Conservation (phyloP, 2,329 filamentous ascomycete genomes). For the Truncatella angustata region DNA sequence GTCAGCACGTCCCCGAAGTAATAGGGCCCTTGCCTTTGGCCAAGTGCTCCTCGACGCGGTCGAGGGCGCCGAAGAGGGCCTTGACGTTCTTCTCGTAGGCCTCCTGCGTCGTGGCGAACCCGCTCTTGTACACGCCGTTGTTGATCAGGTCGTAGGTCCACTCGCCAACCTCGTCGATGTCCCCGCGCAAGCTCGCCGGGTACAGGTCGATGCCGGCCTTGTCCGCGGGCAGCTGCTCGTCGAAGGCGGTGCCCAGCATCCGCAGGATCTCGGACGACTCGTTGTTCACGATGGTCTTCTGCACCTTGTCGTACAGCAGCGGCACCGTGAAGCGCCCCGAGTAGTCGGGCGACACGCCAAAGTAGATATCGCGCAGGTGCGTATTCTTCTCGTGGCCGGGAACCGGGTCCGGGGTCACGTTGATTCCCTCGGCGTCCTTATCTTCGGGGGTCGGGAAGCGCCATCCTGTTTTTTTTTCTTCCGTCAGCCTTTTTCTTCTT, state of each 20-base stretch:
- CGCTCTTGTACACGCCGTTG: slow-evolving; percentile 72
- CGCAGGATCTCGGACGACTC: slow-evolving; percentile 91
- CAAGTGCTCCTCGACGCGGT: slow-evolving; percentile 73
- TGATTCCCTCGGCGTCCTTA: slow-evolving; percentile 52
- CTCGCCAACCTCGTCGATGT: slow-evolving; percentile 75
- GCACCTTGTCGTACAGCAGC: slow-evolving; percentile 77
- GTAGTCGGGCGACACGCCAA: slow-evolving; percentile 69
- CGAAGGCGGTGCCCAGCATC: slow-evolving; percentile 83
- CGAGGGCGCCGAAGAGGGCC: slow-evolving; percentile 72
- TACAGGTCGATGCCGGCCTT: slow-evolving; percentile 64
- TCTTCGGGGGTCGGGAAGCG: slow-evolving; percentile 70
- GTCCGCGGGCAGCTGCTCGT: slow-evolving; percentile 62
- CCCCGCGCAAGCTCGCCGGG: slow-evolving; percentile 57
- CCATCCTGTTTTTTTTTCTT: slow-evolving; percentile 64
- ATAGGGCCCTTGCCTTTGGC: slow-evolving; percentile 54
- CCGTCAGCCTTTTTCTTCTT: too few relatives aligned
- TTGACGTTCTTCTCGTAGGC: slow-evolving; percentile 76
- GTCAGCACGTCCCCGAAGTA: slow-evolving; percentile 75
- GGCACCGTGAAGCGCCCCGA: slow-evolving; percentile 83
- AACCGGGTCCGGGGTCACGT: slow-evolving; percentile 66
- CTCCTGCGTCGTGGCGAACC: slow-evolving; percentile 80
- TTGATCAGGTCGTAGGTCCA: slow-evolving; percentile 79
- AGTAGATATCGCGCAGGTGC: slow-evolving; percentile 78
- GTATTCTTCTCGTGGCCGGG: slow-evolving; percentile 68
- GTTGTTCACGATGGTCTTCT: slow-evolving; percentile 79